Evolutionary conservation across 495 filamentous ascomycete genomes (phyloP), one percentile per base, ranked within the genome.

Genomic region (Hyaloscypha bicolor): DNA sequence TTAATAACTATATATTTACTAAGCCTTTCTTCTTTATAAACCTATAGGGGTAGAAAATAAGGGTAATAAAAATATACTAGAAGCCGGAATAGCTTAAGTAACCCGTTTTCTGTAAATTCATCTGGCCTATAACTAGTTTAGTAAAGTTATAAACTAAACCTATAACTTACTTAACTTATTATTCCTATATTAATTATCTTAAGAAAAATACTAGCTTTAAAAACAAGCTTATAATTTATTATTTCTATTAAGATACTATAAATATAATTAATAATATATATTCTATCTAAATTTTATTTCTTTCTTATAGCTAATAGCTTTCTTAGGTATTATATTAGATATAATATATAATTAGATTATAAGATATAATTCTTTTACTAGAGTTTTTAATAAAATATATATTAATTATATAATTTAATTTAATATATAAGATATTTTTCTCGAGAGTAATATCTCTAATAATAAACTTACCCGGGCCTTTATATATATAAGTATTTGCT

Each of bases 261-360:
- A 73, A 73, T 53, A 60, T 68, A 8, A 57, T 74, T 35, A 53
- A 74, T 63, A 42, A 68, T 73, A 73, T 53, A 58, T 64, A 64
- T 57, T 57, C 16, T 64, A 3, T 66, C 9, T 62, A 1, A 57
- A 25, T 25, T 1, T 25, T 25, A 25, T 25, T 2, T 25, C 25
- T 25, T 2, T 25, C 25, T 25, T 2, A 25, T 25, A 25, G 25
- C 25, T 25, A 25, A 25, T 25, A 25, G 25, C 2, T 25, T 2
- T 25, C 25, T 25, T 25, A 25, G 25, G 25, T 25, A 25, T 25
- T 25, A 25, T 25, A 25, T 25, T 25, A 25, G 25, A 25, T 25
- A 25, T 25, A 25, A 2, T 25, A 25, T 25, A 25, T 25, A 2
- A 25, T 2, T 25, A 25, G 2, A 2, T 25, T 25, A 25, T 25